Evolutionary conservation across 73 alveolate species (phyloP).

Genomic region (Paramecium primaurelia): DNA sequence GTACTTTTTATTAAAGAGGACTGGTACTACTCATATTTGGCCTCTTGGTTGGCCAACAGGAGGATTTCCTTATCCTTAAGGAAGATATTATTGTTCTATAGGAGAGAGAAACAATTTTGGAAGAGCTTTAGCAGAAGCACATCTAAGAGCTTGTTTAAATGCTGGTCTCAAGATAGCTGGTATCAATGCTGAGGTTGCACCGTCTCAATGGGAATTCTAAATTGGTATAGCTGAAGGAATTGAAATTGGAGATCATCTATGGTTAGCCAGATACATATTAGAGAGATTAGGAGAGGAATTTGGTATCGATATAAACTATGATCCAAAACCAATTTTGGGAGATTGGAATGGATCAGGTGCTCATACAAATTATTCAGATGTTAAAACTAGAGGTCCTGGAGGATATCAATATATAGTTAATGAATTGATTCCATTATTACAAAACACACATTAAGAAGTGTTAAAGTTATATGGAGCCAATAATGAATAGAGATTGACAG

Average conservation of each 20-base stretch:
- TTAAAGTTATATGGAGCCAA: conserved; percentile 75
- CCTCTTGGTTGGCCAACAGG: conserved; percentile 83
- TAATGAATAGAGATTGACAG: conserved; percentile 84
- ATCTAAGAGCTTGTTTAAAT: conserved; percentile 81
- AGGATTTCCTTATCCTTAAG: conserved; percentile 89
- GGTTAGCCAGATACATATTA: conserved; percentile 81
- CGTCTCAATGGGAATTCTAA: conserved; percentile 94
- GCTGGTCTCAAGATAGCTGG: conserved; percentile 89
- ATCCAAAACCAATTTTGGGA: conserved; percentile 73
- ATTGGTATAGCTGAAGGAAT: conserved; percentile 88
- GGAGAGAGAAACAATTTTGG: conserved; percentile 83
- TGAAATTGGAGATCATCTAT: conserved; percentile 85
- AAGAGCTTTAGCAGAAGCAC: conserved; percentile 85
- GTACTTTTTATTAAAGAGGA: conserved; percentile 77
- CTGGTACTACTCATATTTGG: conserved; percentile 63
- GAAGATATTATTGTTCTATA: conserved; percentile 90
- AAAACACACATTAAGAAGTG: conserved; percentile 60
- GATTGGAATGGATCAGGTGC: conserved; percentile 94
- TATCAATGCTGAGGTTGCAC: conserved; percentile 91
- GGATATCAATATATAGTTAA: conserved; percentile 65
- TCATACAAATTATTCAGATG: conserved; percentile 84
- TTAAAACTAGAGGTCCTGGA: conserved; percentile 75
- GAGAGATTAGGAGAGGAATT: conserved; percentile 64
- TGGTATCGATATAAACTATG: conserved; percentile 53
- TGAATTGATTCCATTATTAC: conserved; percentile 60